A percentile compares a stretch with the other conserved stretches of the same genome.
phyloP scores from a whole-genome alignment of 371 early-diverging fungal genomes.

The Haplosporangium sp. region DNA sequence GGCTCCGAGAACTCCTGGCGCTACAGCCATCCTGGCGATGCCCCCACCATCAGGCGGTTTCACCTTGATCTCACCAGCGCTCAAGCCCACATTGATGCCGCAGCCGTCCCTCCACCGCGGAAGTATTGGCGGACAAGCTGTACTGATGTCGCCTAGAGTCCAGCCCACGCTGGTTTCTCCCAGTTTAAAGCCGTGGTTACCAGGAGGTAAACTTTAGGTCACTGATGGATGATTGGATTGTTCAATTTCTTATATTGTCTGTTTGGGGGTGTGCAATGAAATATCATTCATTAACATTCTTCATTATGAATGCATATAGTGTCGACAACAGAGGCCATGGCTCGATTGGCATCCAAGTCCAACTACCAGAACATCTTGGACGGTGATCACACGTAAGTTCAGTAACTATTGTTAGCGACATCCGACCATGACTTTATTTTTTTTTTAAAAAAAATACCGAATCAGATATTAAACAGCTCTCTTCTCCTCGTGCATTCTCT shows the following conservation, averaged over 20 bases:
- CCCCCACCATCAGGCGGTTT: constrained; percentile 29
- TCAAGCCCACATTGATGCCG: constrained; percentile 47
- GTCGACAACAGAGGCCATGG: constrained; percentile 49
- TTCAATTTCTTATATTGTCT: no score
- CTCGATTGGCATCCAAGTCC: constrained; percentile 77
- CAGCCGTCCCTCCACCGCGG: constrained; percentile 35
- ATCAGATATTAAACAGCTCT: no score
- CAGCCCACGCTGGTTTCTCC: constrained; percentile 57
- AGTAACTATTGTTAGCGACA: no score
- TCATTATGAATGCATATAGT: constrained; percentile 34
- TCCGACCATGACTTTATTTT: constrained; percentile 1
- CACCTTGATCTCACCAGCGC: constrained; percentile 40
- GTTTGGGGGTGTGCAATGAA: no score
- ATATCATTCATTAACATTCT: not conserved
- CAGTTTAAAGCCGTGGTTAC: constrained; percentile 59
- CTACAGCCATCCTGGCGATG: constrained; percentile 22
- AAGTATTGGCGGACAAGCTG: constrained; percentile 26
- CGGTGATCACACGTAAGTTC: constrained; percentile 77
- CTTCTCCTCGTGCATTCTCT: not conserved
- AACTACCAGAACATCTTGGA: constrained; percentile 88
- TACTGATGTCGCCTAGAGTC: constrained; percentile 32
- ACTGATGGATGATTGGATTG: no score
- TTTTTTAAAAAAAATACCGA: not conserved
- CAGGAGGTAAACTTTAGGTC: constrained; percentile 40
- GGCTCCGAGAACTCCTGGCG: constrained; percentile 29